These are phyloP conservation scores for Xylaria sp. DNA, from an alignment of 2,329 filamentous ascomycete genomes.

Conservation along the genomic window DNA sequence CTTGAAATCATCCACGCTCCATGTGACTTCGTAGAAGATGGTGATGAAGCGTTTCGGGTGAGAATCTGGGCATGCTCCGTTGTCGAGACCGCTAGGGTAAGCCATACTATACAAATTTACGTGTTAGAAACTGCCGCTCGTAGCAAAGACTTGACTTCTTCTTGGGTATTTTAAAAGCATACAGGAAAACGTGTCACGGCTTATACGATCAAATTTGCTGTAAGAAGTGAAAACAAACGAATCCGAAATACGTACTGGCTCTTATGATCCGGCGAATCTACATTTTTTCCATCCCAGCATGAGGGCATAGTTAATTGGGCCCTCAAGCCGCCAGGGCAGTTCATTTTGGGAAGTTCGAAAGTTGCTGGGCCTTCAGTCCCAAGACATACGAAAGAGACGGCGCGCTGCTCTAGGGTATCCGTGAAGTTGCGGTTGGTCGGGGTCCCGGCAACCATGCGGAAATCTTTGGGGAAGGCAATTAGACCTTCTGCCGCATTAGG, in stretches of 20 bases:
- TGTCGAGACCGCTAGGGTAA: constrained; percentile 60
- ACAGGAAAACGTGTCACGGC: neutral
- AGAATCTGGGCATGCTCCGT: constrained; percentile 59
- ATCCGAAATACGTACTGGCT: constrained; percentile 48
- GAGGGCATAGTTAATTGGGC: constrained; percentile 67
- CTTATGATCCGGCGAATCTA: constrained; percentile 65
- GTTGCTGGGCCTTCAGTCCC: constrained; percentile 57
- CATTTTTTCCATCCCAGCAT: constrained; percentile 70
- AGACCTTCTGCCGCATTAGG: constrained; percentile 58
- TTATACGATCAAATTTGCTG: neutral
- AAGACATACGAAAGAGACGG: constrained; percentile 67
- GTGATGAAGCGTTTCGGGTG: constrained; percentile 66
- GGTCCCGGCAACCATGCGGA: constrained; percentile 74
- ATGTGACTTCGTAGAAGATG: constrained; percentile 70
- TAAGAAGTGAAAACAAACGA: neutral
- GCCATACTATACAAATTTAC: constrained; percentile 50
- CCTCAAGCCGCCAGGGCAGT: constrained; percentile 63
- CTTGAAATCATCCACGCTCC: constrained; percentile 61
- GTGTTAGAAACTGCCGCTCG: neutral
- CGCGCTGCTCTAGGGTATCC: constrained; percentile 57
- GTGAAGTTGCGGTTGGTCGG: constrained; percentile 61
- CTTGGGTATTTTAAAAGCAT: no score
- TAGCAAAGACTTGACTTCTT: neutral
- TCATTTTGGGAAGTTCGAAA: constrained; percentile 63
- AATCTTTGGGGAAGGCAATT: constrained; percentile 67